A percentile compares a stretch with the other conserved stretches of the same genome.
phyloP scores from a whole-genome alignment of 208 protist genomes.

The Trypanosoma platydactyli region DNA sequence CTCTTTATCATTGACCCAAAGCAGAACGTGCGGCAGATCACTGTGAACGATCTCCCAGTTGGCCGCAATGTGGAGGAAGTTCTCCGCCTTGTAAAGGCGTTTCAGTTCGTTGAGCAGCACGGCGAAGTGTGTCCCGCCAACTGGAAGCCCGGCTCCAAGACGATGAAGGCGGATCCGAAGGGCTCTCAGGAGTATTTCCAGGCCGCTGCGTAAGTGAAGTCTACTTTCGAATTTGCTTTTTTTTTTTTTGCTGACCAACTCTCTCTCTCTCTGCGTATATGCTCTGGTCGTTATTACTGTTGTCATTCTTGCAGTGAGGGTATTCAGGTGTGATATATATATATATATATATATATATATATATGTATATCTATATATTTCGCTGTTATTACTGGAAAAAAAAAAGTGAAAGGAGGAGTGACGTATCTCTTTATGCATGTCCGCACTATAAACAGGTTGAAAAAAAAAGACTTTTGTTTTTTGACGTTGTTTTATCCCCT shows the following conservation, averaged over 20 bases:
- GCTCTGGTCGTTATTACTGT: no score
- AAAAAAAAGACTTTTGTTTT: no score
- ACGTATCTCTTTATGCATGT: no score
- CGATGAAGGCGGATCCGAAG: constrained; percentile 94
- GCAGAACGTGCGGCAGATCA: constrained; percentile 91
- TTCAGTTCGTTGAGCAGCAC: constrained; percentile 94
- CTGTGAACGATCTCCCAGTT: constrained; percentile 95
- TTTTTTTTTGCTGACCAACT: constrained; percentile 23
- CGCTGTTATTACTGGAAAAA: no score
- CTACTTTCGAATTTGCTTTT: background rate
- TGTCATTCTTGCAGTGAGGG: background rate
- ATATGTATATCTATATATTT: no score
- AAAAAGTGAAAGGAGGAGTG: no score
- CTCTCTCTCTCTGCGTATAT: constrained; percentile 13
- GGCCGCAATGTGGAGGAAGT: constrained; percentile 95
- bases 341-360: constrained; percentile 19
- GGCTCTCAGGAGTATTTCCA: constrained; percentile 89
- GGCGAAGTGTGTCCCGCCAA: constrained; percentile 95
- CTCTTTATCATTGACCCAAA: constrained; percentile 96
- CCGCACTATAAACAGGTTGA: no score
- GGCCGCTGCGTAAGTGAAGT: background rate
- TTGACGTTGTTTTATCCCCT: no score
- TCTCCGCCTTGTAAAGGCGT: constrained; percentile 94
- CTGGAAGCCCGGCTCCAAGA: constrained; percentile 89
- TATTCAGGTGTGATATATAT: constrained; percentile 1